A percentile compares a stretch with the other conserved stretches of the same genome.
These are phyloP conservation scores for Beta corolliflora DNA, from an alignment of 179 eudicot genomes.

Conservation along the genomic window DNA sequence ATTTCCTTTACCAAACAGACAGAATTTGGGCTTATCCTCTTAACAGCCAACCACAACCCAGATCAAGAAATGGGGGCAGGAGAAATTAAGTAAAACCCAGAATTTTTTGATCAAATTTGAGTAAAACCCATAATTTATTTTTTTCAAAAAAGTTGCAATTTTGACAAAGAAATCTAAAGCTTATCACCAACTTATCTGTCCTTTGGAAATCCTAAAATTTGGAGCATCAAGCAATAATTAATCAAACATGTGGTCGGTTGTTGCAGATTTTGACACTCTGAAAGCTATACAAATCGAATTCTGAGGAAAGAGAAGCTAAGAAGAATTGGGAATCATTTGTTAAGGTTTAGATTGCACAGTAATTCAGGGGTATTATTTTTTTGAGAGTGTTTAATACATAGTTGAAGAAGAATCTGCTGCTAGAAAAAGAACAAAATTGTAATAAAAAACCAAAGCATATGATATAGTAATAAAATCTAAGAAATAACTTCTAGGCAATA, in stretches of 20 bases:
- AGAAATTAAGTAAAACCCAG: background rate
- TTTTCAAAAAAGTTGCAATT: background rate
- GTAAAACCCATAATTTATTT: background rate
- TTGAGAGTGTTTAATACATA: constrained; percentile 15
- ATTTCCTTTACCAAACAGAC: constrained; percentile 33
- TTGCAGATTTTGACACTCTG: constrained; percentile 39
- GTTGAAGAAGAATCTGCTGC: constrained; percentile 26
- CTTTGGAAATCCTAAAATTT: constrained; percentile 10
- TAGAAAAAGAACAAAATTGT: background rate
- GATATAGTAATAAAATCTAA: background rate
- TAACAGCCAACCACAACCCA: constrained; percentile 43
- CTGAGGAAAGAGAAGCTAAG: background rate
- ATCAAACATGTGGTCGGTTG: constrained; percentile 39
- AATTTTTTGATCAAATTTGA: constrained; percentile 2
- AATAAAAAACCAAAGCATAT: constrained; percentile 6
- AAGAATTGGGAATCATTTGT: background rate
- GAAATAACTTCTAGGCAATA: background rate
- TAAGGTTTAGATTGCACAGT: no score
- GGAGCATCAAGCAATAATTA: constrained; percentile 18
- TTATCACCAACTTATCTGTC: constrained; percentile 16
- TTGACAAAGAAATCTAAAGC: constrained; percentile 21
- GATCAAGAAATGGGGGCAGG: constrained; percentile 37
- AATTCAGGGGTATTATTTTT: background rate
- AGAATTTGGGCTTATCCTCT: constrained; percentile 38
- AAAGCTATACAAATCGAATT: constrained; percentile 22